phyloP scores from a whole-genome alignment of 208 protist genomes.

The Trypanosoma scelopori region DNA sequence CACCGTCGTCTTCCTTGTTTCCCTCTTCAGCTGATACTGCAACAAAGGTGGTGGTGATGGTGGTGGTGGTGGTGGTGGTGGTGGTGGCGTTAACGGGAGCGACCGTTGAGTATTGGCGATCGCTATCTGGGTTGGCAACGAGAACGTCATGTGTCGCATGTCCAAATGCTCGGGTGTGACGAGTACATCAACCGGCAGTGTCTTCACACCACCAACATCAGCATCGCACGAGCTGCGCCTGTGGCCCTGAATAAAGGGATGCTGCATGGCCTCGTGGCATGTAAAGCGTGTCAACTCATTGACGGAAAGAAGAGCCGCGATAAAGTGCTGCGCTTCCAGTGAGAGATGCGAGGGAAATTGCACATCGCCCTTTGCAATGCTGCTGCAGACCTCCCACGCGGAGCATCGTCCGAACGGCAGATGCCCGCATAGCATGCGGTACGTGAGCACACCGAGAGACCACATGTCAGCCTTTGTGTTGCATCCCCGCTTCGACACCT shows the following conservation, averaged over 20 bases:
- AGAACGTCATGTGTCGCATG: not conserved
- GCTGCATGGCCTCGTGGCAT: conserved; percentile 44
- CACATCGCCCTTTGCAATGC: conserved; percentile 41
- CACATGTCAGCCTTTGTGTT: conserved; percentile 71
- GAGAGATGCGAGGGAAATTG: conserved; percentile 40
- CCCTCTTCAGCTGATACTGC: not conserved
- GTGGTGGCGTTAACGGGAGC: too few species aligned
- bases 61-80: not conserved
- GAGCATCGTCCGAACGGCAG: conserved; percentile 51
- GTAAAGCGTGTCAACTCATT: conserved; percentile 47
- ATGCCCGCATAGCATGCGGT: conserved; percentile 53
- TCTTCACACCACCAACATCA: not conserved
- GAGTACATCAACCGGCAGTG: not conserved
- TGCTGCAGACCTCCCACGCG: conserved; percentile 30
- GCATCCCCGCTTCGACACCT: conserved; percentile 47
- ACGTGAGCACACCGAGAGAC: conserved; percentile 63
- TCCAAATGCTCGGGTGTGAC: not conserved
- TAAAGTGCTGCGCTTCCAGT: conserved; percentile 41
- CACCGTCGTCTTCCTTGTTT: not conserved
- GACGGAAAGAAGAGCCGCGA: conserved; percentile 51
- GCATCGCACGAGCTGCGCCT: not conserved
- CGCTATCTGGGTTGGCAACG: not conserved
- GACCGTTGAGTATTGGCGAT: not conserved
- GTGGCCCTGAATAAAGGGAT: conserved; percentile 47
- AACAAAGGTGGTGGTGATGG: not conserved